A percentile compares a stretch with the other conserved stretches of the same genome.
Conservation (phyloP, 306 rosid species). For the Glycine tomentella region DNA sequence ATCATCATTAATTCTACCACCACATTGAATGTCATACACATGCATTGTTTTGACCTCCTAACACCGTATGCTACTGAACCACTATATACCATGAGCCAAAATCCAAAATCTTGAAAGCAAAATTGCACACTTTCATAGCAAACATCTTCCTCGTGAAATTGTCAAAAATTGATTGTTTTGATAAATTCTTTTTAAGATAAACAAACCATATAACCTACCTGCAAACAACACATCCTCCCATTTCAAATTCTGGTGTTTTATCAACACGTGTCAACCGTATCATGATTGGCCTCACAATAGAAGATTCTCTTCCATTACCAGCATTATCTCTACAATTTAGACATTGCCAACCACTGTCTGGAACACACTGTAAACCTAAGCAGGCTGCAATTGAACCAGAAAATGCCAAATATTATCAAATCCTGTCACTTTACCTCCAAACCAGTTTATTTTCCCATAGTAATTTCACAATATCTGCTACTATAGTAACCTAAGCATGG, state of each 20-base stretch:
- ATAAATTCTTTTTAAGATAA: conserved; percentile 9
- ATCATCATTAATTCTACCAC: conserved; percentile 14
- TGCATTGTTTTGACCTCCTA: conserved; percentile 36
- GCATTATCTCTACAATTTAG: conserved; percentile 79
- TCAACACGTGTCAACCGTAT: conserved; percentile 87
- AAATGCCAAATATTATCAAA: conserved; percentile 31
- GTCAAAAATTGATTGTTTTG: background rate
- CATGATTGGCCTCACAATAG: conserved; percentile 73
- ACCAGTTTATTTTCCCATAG: background rate
- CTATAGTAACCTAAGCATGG: background rate
- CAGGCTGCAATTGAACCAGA: conserved; percentile 72
- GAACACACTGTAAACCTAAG: conserved; percentile 70
- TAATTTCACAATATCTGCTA: conserved; percentile 6
- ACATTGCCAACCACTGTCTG: conserved; percentile 86
- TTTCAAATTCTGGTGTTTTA: conserved; percentile 81
- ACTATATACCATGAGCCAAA: conserved; percentile 15
- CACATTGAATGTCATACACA: conserved; percentile 12
- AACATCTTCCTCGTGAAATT: conserved; percentile 7
- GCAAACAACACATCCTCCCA: conserved; percentile 98
- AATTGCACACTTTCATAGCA: background rate
- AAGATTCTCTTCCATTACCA: conserved; percentile 65
- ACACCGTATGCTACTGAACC: conserved; percentile 32
- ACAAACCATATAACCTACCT: conserved; percentile 66
- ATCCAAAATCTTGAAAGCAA: conserved; percentile 31
- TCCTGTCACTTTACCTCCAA: background rate